Base-by-base conservation (phyloP, 2,329 filamentous ascomycete genomes). In the Phoma sp. region DNA sequence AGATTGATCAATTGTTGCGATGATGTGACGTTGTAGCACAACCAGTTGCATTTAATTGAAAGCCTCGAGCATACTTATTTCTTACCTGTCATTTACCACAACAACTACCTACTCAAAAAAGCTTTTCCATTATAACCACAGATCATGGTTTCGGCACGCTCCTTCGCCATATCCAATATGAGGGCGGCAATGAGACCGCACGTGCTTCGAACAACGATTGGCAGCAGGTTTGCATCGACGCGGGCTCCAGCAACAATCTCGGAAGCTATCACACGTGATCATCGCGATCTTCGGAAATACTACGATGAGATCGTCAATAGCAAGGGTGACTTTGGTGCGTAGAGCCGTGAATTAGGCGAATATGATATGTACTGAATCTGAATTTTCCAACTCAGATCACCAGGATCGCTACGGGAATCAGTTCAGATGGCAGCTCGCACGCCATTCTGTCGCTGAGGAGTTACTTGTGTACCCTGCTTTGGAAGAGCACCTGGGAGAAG, bases 341-440 rank as follows among this genome's bases (percentile, higher is more conserved):
- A 81, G 30, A 71, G 77, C 23, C 74, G 27, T 22, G 22, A 14
- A 30, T 23, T 14, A 30, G 11, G 7, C 11, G 11, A 7, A 30
- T 7, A 30, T 30, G 29, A 30, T 30, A 30, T 11, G 29, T 30
- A 11, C 29, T 30, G 11, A 30, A 7, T 30, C 11, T 30, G 3
- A 7, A 30, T 3, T 11, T 11, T 11, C 7, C 7, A 30, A 7
- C 2, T 30, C 11, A 30, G 29, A 30, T 11, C 11, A 30, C 11
- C 11, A 43, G 14, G 27, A 43, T 27, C 40, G 40, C 32, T 43
- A 73, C 55, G 76, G 79, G 46, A 83, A 83, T 47, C 76, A 81
- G 53, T 80, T 83, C 56, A 78, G 77, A 11, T 83, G 81, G 81
- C 79, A 82, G 52, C 70, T 83, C 0, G 78, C 80, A 24, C 78